Base-by-base conservation (phyloP, 1,284 basidiomycete genomes). In the Vanrija humicola region DNA sequence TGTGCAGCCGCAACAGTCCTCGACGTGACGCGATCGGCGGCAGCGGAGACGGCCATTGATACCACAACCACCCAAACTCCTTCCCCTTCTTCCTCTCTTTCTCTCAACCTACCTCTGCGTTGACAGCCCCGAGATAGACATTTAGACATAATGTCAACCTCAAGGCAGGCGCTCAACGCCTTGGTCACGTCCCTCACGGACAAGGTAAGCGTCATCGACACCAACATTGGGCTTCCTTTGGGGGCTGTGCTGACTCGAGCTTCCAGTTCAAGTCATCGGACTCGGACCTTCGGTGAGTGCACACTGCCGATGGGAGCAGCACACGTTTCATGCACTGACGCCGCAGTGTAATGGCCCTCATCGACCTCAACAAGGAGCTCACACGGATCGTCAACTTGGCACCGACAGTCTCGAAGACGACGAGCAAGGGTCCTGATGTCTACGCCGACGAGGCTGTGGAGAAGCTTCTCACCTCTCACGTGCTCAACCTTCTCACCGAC, bases 321-420 rank as follows among this genome's bases (percentile, higher is more conserved):
- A 14, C 6, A 7, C 18, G 21, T n/a, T 8, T 14, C 52, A 45
- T 38, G 34, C 21, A 12, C 50, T 53, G 28, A 56, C 56, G 16
- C 7, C 18, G 1, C 70, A 94, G 92, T 69, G 93, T 90, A 74
- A 96, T 96, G 92, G 91, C 91, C 43, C 80, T 97, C 61, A 92
- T 90, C 60, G 93, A 97, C 76, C 77, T 96, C 62, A 87, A 89
- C 81, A 84, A 84, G 48, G 92, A 95, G 78, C 86, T 93, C 77
- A 85, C 82, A 69, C 81, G 84, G 67, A 53, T 67, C 84, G 88
- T 82, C 81, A 80, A 59, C 73, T 43, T 55, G 9, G 25, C 23
- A 26, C 55, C 62, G 16, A 49, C 58, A 43, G 28, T 49, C 34
- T 25, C 16, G 38, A 5, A 21, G 26, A 16, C 25, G 28, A 16